phyloP scores from a whole-genome alignment of 306 rosid species.

The Acacia crassicarpa region DNA sequence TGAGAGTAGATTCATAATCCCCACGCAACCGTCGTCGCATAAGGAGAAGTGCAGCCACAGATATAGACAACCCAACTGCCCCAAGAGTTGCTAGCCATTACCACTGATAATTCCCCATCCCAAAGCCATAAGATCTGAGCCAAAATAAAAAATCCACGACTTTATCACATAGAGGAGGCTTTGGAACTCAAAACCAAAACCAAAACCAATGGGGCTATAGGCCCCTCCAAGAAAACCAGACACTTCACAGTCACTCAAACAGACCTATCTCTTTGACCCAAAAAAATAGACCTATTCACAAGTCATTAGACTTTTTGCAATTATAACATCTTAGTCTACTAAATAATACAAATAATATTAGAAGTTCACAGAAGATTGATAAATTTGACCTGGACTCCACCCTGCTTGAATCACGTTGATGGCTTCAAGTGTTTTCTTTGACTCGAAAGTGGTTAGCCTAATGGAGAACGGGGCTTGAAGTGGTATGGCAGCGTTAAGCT shows the following conservation, averaged over 20 bases:
- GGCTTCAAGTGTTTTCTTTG: constrained; percentile 48
- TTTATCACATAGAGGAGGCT: neutral
- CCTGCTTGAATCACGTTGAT: constrained; percentile 57
- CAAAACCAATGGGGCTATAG: neutral
- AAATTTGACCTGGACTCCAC: constrained; percentile 63
- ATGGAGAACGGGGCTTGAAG: constrained; percentile 65
- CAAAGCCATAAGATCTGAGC: too few species aligned
- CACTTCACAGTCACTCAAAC: neutral
- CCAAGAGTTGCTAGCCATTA: too few species aligned
- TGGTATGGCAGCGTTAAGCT: constrained; percentile 39
- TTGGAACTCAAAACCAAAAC: neutral
- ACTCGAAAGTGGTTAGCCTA: constrained; percentile 42
- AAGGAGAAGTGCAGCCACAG: too few species aligned
- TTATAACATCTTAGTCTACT: neutral
- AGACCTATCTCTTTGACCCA: too few species aligned
- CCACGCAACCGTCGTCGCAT: too few species aligned
- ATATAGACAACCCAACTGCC: too few species aligned
- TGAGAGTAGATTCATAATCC: too few species aligned
- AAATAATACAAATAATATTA: neutral
- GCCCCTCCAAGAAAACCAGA: neutral
- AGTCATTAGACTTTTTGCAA: neutral
- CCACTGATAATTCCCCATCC: too few species aligned
- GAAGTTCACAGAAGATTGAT: constrained; percentile 58
- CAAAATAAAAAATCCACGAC: neutral
- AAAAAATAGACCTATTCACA: neutral